phyloP scores from a whole-genome alignment of 148 eudicot species.

The Bassia scoparia region DNA sequence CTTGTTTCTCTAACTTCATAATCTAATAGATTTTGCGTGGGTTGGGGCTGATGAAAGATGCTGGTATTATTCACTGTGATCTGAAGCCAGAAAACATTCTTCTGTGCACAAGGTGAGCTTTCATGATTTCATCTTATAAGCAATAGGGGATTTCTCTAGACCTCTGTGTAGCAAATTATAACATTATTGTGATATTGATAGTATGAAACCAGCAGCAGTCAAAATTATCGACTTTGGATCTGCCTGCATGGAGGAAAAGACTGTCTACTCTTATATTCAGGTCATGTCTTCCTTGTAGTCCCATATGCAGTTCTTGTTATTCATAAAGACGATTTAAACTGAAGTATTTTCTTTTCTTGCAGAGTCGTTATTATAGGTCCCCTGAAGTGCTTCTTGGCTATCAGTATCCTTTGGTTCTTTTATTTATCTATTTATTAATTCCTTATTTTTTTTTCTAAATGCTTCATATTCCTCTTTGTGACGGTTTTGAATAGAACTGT shows the following conservation, averaged over 20 bases:
- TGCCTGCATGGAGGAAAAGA: constrained; percentile 92
- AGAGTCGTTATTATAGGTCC: constrained; percentile 98
- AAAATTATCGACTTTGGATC: constrained; percentile 98
- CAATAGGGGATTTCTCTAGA: constrained; percentile 1
- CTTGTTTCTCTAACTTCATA: constrained; percentile 6
- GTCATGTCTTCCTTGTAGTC: constrained; percentile 29
- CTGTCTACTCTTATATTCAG: constrained; percentile 99
- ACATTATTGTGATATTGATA: constrained; percentile 40
- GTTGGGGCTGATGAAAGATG: constrained; percentile 89
- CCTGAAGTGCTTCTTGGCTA: constrained; percentile 99
- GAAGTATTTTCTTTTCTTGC: constrained; percentile 33
- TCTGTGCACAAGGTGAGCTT: constrained; percentile 73
- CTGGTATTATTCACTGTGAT: constrained; percentile 95
- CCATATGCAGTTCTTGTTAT: constrained; percentile 1
- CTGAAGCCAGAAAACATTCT: constrained; percentile 97
- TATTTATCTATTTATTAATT: not conserved
- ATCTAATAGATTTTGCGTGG: constrained; percentile 73
- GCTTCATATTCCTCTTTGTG: too few species aligned
- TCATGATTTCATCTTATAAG: constrained; percentile 27
- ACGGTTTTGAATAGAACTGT: too few species aligned
- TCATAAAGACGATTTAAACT: constrained; percentile 8
- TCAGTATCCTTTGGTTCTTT: constrained; percentile 66
- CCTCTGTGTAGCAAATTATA: constrained; percentile 16
- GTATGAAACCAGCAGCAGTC: constrained; percentile 80
- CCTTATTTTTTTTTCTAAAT: not conserved